Percentiles rank a stretch among this genome's conserved stretches.
These are phyloP conservation scores for Annulohypoxylon stygium DNA, from an alignment of 495 filamentous ascomycete genomes.

Conservation along the genomic window DNA sequence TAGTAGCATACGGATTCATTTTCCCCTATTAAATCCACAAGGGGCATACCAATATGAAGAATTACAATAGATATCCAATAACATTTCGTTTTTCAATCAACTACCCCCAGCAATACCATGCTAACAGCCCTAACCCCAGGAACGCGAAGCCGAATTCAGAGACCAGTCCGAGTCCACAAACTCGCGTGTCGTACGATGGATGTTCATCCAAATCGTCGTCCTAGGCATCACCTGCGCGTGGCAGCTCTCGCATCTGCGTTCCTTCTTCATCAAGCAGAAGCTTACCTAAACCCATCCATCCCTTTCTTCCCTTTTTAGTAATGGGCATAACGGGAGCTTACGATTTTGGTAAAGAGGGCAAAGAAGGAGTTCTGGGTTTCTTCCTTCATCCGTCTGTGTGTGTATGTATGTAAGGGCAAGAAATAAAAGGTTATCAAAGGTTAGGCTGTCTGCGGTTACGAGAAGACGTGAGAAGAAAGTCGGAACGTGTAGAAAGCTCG, in stretches of 20 bases:
- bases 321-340: neutral
- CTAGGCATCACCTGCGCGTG: conserved; percentile 93
- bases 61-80: neutral
- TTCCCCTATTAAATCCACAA: neutral
- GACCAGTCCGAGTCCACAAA: conserved; percentile 97
- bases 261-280: conserved; percentile 99
- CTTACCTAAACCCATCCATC: conserved; percentile 70
- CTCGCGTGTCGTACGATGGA: conserved; percentile 92
- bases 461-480: conserved; percentile 14
- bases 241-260: conserved; percentile 94
- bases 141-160: conserved; percentile 97
- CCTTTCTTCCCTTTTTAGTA: neutral
- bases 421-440: neutral
- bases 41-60: neutral
- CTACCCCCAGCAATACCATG: neutral
- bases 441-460: neutral
- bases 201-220: conserved; percentile 88
- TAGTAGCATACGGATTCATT: neutral
- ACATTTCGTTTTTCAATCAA: neutral
- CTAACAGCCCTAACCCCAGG: conserved; percentile 64
- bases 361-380: conserved; percentile 2
- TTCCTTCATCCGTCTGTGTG: neutral
- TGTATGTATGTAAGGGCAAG: neutral
- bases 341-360: neutral
- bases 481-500: neutral